These are phyloP conservation scores for Starmerella stigmatis DNA, from an alignment of 805 yeast species.

Conservation along the genomic window DNA sequence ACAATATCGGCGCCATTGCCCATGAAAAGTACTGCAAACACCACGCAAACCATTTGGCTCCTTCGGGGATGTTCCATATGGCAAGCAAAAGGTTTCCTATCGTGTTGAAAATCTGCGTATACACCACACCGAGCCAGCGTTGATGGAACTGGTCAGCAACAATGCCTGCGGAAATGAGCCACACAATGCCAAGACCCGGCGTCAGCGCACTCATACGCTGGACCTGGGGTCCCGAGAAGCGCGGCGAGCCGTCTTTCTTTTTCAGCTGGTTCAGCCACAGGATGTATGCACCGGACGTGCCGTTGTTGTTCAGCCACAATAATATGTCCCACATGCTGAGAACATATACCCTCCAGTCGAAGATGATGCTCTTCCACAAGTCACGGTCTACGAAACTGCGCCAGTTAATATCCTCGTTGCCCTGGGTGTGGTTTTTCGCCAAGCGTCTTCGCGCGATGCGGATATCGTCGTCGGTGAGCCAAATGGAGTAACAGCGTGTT, in stretches of 20 bases:
- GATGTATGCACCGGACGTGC: slow-evolving; percentile 45
- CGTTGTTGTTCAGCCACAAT: slow-evolving; percentile 48
- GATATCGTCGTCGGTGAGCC: slow-evolving; percentile 48
- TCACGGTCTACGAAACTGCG: slow-evolving; percentile 32
- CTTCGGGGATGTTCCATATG: slow-evolving; percentile 45
- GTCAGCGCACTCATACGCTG: slow-evolving; percentile 45
- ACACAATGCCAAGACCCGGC: slow-evolving; percentile 47
- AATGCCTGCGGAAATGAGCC: slow-evolving; percentile 20
- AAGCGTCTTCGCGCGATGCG: slow-evolving; percentile 41
- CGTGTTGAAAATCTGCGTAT: slow-evolving; percentile 44
- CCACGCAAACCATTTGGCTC: slow-evolving; percentile 53
- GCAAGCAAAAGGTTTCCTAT: slow-evolving; percentile 44
- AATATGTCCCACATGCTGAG: slow-evolving; percentile 45
- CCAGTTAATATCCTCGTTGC: slow-evolving; percentile 14
- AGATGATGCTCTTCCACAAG: slow-evolving; percentile 44
- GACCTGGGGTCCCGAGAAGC: slow-evolving; percentile 28
- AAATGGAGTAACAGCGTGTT: slow-evolving; percentile 41
- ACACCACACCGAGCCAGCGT: slow-evolving; percentile 45
- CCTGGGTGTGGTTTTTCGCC: slow-evolving; percentile 15
- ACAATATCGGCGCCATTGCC: slow-evolving; percentile 53
- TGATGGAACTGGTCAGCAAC: slow-evolving; percentile 42
- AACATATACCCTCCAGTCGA: slow-evolving; percentile 51
- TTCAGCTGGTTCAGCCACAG: slow-evolving; percentile 51
- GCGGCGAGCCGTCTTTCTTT: slow-evolving; percentile 32
- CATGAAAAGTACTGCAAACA: slow-evolving; percentile 47